Evolutionary conservation across 331 rosid genomes (phyloP), one percentile per base, ranked within the genome.

Genomic region (Stylosanthes scabra): DNA sequence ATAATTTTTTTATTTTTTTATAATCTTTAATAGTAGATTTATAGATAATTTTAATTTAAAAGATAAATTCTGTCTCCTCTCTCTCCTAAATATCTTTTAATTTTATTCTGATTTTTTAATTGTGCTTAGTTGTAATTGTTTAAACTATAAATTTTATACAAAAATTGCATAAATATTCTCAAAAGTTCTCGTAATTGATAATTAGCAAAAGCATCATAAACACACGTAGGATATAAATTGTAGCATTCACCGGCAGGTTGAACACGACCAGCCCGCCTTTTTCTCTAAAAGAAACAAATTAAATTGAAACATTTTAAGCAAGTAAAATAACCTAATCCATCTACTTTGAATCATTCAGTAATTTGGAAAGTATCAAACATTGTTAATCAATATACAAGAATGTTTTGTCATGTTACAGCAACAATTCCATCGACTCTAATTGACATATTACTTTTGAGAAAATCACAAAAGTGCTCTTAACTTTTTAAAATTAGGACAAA

Each of bases 191-290:
- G 98, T 72, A 95, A 71, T 72, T 92, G 99, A 84, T 90, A 95
- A 74, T 92, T 98, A 45, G 86, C 83, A 88, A 95, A 95, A 42
- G 91, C 91, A 8, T 90, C 89, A 74, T 84, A 86, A 50, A 92
- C 99, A 74, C 96, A 87, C 84, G 85, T 86, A 76, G 99, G 99
- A 75, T 88, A 95, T 78, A 95, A 92, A 84, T 89, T 93, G 74
- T 86, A 95, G 73, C 99, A 95, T 66, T 92, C 97, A 42, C 97
- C n/a, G n/a, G n/a, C 98, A 15, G 99, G 88, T 79, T 90, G 98
- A 81, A 92, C 97, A 61, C 99, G 96, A 42, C 99, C 99, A 67
- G 99, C 98, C 83, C 98, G 90, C 79, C 99, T 98, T 83, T 93
- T 87, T 85, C 99, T 92, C 99, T 95, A 76, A 39, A 79, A 46